A percentile compares a stretch with the other conserved stretches of the same genome.
These are phyloP conservation scores for Piloderma croceum DNA, from an alignment of 768 basidiomycete genomes.

Conservation along the genomic window DNA sequence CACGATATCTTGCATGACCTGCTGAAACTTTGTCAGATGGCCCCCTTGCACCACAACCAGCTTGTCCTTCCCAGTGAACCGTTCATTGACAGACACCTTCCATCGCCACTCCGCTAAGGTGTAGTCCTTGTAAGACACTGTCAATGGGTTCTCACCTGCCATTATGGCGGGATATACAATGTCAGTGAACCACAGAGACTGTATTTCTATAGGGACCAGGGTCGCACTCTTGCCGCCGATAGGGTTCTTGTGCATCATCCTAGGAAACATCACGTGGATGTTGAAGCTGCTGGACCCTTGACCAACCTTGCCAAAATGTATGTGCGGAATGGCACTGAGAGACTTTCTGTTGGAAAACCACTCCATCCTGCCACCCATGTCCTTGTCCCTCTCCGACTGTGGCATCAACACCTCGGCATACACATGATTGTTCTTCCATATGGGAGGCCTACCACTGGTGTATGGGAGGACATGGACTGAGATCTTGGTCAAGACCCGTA, in stretches of 20 bases:
- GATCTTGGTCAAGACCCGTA: too few species aligned
- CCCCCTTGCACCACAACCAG: too few species aligned
- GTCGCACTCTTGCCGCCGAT: constrained; percentile 5
- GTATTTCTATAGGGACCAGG: constrained; percentile 9
- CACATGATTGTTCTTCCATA: constrained; percentile 12
- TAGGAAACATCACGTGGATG: constrained; percentile 15
- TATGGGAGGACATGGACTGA: constrained; percentile 7
- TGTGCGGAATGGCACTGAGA: constrained; percentile 13
- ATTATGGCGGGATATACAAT: too few species aligned
- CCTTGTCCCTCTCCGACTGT: constrained; percentile 4
- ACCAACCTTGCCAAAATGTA: constrained; percentile 12
- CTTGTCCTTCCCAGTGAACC: too few species aligned
- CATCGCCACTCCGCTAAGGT: constrained; percentile 5
- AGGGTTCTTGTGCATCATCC: constrained; percentile 14
- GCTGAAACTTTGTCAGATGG: too few species aligned
- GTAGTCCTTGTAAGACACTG: constrained; percentile 1
- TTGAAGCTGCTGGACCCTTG: constrained; percentile 7
- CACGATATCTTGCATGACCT: too few species aligned
- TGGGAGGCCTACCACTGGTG: constrained; percentile 9
- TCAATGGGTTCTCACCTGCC: constrained; percentile 8
- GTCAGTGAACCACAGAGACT: too few species aligned
- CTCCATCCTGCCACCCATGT: constrained; percentile 3
- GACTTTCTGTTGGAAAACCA: constrained; percentile 2
- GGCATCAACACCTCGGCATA: constrained; percentile 11
- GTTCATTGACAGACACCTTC: too few species aligned